Percentiles rank a stretch among this genome's conserved stretches.
Conservation (phyloP, 306 rosid species). For the Inga leiocalycina region DNA sequence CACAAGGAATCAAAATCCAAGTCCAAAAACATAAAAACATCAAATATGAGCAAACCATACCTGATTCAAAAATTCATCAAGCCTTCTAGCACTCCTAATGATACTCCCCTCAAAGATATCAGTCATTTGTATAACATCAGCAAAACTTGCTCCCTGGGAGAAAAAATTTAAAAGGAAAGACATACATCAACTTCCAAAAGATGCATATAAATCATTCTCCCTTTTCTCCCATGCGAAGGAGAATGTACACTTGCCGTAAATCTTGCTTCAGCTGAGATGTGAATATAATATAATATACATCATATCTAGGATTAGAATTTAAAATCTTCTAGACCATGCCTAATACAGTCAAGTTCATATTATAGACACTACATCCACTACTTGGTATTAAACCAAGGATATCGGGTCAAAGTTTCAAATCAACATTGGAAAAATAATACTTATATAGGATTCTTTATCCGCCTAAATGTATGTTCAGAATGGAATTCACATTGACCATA, state of each 20-base stretch:
- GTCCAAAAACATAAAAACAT: neutral
- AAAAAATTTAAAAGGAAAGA: conserved; percentile 27
- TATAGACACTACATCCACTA: neutral
- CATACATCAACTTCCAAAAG: conserved; percentile 21
- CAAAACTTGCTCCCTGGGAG: conserved; percentile 78
- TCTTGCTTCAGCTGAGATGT: too few relatives aligned
- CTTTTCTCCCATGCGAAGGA: neutral
- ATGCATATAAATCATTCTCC: neutral
- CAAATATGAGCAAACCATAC: conserved; percentile 38
- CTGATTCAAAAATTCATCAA: conserved; percentile 96
- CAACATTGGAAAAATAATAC: neutral
- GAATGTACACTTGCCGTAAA: neutral
- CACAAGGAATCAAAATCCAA: neutral
- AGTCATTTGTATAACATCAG: conserved; percentile 94
- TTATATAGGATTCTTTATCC: neutral
- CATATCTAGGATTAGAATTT: too few relatives aligned
- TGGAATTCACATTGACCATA: neutral
- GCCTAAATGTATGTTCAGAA: neutral
- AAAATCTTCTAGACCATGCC: too few relatives aligned
- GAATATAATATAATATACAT: too few relatives aligned
- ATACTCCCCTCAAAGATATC: conserved; percentile 98
- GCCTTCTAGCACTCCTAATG: conserved; percentile 95
- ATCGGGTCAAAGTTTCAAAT: neutral
- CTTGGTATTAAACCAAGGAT: neutral
- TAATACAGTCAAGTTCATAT: too few relatives aligned